phyloP scores from a whole-genome alignment of 257 asterid genomes.

The Linderniella brevidens region DNA sequence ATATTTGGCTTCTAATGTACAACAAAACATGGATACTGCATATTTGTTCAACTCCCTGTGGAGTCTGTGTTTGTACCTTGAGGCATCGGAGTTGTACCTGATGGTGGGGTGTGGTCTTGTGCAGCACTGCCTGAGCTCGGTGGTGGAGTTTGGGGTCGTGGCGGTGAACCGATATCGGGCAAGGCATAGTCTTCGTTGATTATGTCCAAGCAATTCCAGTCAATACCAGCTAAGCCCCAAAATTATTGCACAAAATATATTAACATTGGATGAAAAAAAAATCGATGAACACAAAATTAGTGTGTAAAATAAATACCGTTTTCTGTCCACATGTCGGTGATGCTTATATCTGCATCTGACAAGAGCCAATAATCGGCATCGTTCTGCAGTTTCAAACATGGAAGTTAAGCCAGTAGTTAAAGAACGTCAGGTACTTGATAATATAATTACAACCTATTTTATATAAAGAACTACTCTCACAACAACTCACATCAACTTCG shows the following conservation, averaged over 20 bases:
- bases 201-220: slow-evolving; percentile 38
- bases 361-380: slow-evolving; percentile 61
- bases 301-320: slow-evolving; percentile 43
- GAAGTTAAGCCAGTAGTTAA: slow-evolving; percentile 4
- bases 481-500: slow-evolving; percentile 68
- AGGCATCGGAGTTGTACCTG: slow-evolving; percentile 20
- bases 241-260: slow-evolving; percentile 23
- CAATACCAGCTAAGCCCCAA: slow-evolving; percentile 18
- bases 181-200: slow-evolving; percentile 21
- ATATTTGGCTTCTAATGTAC: not conserved
- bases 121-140: slow-evolving; percentile 17
- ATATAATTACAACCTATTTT: not conserved
- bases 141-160: slow-evolving; percentile 32
- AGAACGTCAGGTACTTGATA: not conserved
- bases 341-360: slow-evolving; percentile 47
- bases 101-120: slow-evolving; percentile 30
- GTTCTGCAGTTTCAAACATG: slow-evolving; percentile 26
- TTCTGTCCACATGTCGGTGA: slow-evolving; percentile 60
- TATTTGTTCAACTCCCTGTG: slow-evolving; percentile 15
- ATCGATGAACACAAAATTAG: not conserved
- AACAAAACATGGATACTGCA: not conserved
- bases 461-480: slow-evolving; percentile 5
- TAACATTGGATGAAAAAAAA: slow-evolving; percentile 1
- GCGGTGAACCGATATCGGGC: slow-evolving; percentile 17
- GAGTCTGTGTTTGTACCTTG: slow-evolving; percentile 14